Evolutionary conservation across 2,329 filamentous ascomycete species (phyloP).

Genomic region (Zymoseptoria crescenta): DNA sequence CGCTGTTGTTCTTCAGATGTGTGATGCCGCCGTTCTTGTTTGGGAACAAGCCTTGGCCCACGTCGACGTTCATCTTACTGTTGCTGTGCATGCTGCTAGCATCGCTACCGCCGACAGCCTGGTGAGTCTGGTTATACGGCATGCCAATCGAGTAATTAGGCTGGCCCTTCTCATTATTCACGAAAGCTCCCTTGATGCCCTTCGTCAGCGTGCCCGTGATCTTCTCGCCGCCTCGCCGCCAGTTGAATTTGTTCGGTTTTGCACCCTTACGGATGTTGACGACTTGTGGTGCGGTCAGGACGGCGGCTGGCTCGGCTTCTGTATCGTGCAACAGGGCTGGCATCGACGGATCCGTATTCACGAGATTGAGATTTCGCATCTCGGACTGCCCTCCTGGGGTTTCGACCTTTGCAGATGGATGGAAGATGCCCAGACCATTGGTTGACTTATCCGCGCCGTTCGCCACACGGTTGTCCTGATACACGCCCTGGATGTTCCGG

Average conservation of each 20-base stretch:
- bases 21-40: constrained; percentile 30
- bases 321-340: constrained; percentile 46
- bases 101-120: constrained; percentile 26
- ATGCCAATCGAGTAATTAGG: constrained; percentile 25
- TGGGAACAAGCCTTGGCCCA: constrained; percentile 30
- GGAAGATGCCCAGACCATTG: constrained; percentile 59
- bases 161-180: constrained; percentile 32
- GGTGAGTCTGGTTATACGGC: constrained; percentile 27
- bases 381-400: constrained; percentile 13
- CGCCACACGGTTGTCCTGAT: constrained; percentile 61
- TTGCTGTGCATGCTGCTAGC: constrained; percentile 22
- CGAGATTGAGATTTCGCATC: constrained; percentile 37
- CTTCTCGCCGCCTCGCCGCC: constrained; percentile 93
- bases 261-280: constrained; percentile 83
- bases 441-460: constrained; percentile 29
- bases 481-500: constrained; percentile 85
- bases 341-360: constrained; percentile 31
- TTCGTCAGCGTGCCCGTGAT: constrained; percentile 92
- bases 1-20: constrained; percentile 39
- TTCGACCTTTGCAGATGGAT: constrained; percentile 18
- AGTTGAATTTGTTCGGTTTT: constrained; percentile 94
- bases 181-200: constrained; percentile 86
- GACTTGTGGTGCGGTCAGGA: constrained; percentile 73
- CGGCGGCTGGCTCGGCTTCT: constrained; percentile 53
- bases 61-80: constrained; percentile 12